A percentile compares a stretch with the other conserved stretches of the same genome.
Evolutionary conservation across 108 stramenopile genomes (phyloP).

Genomic region (Stephanodiscus triporus): DNA sequence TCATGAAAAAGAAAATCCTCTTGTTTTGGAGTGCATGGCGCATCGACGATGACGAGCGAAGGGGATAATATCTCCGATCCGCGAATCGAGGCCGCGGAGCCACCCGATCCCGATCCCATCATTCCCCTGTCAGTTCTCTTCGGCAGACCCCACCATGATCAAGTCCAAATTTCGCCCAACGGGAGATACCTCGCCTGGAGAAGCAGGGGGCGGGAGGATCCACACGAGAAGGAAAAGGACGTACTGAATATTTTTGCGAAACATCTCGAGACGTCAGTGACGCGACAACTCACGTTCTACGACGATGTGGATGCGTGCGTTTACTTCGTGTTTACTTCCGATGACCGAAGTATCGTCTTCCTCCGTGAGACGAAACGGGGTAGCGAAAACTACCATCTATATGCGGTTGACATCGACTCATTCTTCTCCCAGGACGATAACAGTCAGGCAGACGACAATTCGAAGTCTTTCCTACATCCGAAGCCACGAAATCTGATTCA

Average conservation of each 20-base stretch:
- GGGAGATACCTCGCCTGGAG: slow-evolving; percentile 30
- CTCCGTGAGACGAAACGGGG: slow-evolving; percentile 25
- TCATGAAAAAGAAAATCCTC: too few species aligned
- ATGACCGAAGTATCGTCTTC: slow-evolving; percentile 19
- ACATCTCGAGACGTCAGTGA: slow-evolving; percentile 4
- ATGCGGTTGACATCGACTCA: slow-evolving; percentile 13
- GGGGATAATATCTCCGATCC: too few species aligned
- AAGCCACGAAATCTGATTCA: slow-evolving; percentile 17
- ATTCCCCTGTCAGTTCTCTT: slow-evolving; percentile 31
- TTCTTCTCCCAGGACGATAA: slow-evolving; percentile 8
- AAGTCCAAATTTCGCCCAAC: slow-evolving; percentile 16
- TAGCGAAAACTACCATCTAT: slow-evolving; percentile 29
- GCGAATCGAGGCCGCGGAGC: too few species aligned
- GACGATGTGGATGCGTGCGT: slow-evolving; percentile 20
- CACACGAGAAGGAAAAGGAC: slow-evolving; percentile 14
- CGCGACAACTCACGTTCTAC: slow-evolving; percentile 19
- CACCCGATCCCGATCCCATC: too few species aligned
- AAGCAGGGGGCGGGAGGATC: slow-evolving; percentile 7
- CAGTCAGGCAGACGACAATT: neutral
- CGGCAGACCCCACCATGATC: slow-evolving; percentile 17
- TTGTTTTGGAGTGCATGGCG: too few species aligned
- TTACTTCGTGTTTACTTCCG: slow-evolving; percentile 20
- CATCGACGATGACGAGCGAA: too few species aligned
- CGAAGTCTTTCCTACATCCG: neutral
- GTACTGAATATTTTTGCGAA: slow-evolving; percentile 17